Base-by-base conservation (phyloP, 1,139 yeast species). In the Spencermartinsiella ligniputridi region DNA sequence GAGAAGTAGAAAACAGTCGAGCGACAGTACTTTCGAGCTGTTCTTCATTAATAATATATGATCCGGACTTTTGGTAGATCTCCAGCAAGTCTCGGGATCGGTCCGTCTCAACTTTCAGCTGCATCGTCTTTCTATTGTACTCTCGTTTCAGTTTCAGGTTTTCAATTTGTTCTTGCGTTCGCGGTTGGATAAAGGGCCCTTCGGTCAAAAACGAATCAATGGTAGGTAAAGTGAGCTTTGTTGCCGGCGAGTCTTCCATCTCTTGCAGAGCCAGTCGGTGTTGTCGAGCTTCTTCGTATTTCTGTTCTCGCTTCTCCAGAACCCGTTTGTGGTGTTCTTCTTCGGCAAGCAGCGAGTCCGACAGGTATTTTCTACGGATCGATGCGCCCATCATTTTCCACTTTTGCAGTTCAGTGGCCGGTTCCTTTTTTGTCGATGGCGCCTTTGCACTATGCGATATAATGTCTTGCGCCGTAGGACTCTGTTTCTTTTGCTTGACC, bases 191-290 rank as follows among this genome's bases (percentile, higher is more conserved):
- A 50, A 88, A 68, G 15, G 90, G 85, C 2, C 86, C 86, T 32
- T 76, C 63, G 52, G 84, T 69, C 52, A 83, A 73, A 20, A 60
- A 53, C 35, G 78, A 72, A 56, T 84, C 90, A 51, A 89, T 72
- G 2, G 96, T 85, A 38, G 96, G 96, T 43, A 87, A 72, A 1
- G 96, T 85, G 56, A 83, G 74, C 55, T 69, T 68, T 38, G 81
- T 74, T 17, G 88, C 81, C 47, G 71, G 73, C 3, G 80, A 69
- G 52, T 55, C 68, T 51, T 57, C 63, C 29, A 43, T 63, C 56
- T 55, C 37, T 16, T 22, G 33, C 25, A 16, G 65, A 51, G 62
- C 63, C 56, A 58, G 63, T 48, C 62, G 60, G 48, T 60, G 57
- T 44, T 62, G 55, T 49, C 63, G 56, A 43, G 66, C 64, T 61